Base-by-base conservation (phyloP, 1,284 basidiomycete species). In the Moesziomyces sp. region DNA sequence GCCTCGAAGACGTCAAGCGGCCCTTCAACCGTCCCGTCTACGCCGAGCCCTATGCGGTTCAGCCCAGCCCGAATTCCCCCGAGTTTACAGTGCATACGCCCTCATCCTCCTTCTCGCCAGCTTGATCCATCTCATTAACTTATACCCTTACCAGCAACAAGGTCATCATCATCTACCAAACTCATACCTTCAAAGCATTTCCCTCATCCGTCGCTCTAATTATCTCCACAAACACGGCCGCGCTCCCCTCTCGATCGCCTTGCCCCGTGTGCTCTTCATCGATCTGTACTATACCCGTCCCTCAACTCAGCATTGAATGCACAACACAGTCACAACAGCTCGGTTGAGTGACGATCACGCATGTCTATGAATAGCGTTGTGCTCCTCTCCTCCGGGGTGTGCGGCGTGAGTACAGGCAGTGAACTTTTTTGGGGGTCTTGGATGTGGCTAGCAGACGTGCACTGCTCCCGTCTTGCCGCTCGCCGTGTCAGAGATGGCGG, bases 381-480 rank as follows among this genome's bases (percentile, higher is more conserved):
- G 30, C 30, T 34, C 30, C 30, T 34, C 30, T 34, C 30, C 30
- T 34, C 30, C 30, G 13, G 30, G 30, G 30, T 34, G 30, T 28
- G 26, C 26, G 26, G 1, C 30, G 13, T 34, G 10, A 34, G 40
- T 28, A 43, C n/a, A 40, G 14, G 6, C 34, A 40, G 28, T 45
- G 42, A 44, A 23, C 10, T 26, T 23, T 23, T 38, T n/a, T 18
- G 28, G 24, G 24, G 28, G 14, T 10, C 2, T 30, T 14, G n/a
- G 34, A 34, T 51, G 7, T 19, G 23, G 19, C 58, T 52, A 77
- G 57, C 75, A 77, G n/a, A 61, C 52, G 43, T 77, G 71, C 16
- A 74, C 71, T 5, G 71, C 75, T 23, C 75, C 75, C 5, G 62
- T 62, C 46, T 70, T 74, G 28, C 71, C 75, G 35, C 61, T 71